Conservation (phyloP, 768 basidiomycete species). For the Aureoboletus auriporus region DNA sequence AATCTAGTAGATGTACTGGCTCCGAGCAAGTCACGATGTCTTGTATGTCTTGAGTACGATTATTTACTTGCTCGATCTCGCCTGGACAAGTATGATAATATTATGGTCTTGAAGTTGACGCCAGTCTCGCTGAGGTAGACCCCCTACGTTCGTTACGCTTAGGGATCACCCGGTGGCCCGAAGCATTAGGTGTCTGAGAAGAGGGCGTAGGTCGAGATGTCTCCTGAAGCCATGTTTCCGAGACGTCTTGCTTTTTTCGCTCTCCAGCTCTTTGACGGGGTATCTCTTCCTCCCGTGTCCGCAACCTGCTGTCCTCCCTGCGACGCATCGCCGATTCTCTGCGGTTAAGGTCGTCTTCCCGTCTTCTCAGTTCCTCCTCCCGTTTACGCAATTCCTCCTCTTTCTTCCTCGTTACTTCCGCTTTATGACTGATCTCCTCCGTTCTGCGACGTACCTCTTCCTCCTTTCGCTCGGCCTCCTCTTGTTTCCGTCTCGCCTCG, state of each 20-base stretch:
- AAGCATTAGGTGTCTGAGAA: slow-evolving; percentile 26
- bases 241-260: slow-evolving; percentile 26
- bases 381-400: slow-evolving; percentile 23
- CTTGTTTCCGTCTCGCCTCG: slow-evolving; percentile 28
- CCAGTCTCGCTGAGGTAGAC: slow-evolving; percentile 29
- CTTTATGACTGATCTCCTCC: slow-evolving; percentile 23
- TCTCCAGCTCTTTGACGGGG: slow-evolving; percentile 29
- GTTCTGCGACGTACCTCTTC: slow-evolving; percentile 24
- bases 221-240: slow-evolving; percentile 27
- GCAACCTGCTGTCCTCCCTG: slow-evolving; percentile 22
- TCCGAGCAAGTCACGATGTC: no score
- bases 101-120: slow-evolving; percentile 26
- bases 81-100: slow-evolving; percentile 10
- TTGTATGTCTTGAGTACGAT: no score
- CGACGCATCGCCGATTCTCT: slow-evolving; percentile 30
- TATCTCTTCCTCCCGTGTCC: slow-evolving; percentile 30
- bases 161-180: slow-evolving; percentile 30
- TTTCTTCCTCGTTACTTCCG: slow-evolving; percentile 22
- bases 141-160: slow-evolving; percentile 31
- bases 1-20: no score
- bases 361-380: slow-evolving; percentile 26
- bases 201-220: slow-evolving; percentile 19
- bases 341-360: slow-evolving; percentile 31
- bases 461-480: slow-evolving; percentile 27
- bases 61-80: no score